These are phyloP conservation scores for Beauveria australis DNA, from an alignment of 2,329 filamentous ascomycete genomes.

Conservation along the genomic window DNA sequence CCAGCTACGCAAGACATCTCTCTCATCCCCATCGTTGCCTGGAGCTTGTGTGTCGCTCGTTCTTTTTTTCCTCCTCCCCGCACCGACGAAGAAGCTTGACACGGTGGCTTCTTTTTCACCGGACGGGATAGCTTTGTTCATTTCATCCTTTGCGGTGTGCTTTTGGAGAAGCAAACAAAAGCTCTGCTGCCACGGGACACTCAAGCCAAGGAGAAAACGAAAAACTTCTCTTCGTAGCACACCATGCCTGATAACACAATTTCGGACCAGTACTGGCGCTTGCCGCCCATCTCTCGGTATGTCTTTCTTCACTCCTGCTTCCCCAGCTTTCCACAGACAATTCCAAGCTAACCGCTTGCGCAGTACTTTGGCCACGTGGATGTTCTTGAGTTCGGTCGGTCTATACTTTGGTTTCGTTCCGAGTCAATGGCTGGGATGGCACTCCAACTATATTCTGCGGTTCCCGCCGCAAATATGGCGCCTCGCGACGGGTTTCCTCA, in stretches of 20 bases:
- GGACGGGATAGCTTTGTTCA: conserved; percentile 8
- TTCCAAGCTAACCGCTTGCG: conserved; percentile 9
- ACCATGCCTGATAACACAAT: conserved; percentile 14
- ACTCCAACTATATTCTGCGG: conserved; percentile 42
- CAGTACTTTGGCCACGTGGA: conserved; percentile 11
- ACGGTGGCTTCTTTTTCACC: conserved; percentile 5
- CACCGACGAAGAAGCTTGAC: conserved; percentile 3
- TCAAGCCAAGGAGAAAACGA: conserved; percentile 1
- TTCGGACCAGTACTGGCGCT: conserved; percentile 29
- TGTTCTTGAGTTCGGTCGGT: conserved; percentile 44
- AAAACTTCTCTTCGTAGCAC: conserved; percentile 11
- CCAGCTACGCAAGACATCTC: conserved; percentile 10
- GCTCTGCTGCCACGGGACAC: background rate
- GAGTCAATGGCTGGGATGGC: conserved; percentile 43
- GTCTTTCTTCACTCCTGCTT: conserved; percentile 8
- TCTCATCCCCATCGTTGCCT: conserved; percentile 11
- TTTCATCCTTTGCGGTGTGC: conserved; percentile 12
- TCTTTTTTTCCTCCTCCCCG: conserved; percentile 7
- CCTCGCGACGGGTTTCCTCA: conserved; percentile 32
- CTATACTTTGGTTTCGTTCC: conserved; percentile 48
- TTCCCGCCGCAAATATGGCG: conserved; percentile 39
- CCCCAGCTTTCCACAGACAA: background rate
- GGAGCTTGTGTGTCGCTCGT: conserved; percentile 10
- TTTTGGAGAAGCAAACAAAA: background rate
- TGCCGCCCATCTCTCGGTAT: conserved; percentile 36